Evolutionary conservation across 768 basidiomycete species (phyloP).

Genomic region (Trametes elegans): DNA sequence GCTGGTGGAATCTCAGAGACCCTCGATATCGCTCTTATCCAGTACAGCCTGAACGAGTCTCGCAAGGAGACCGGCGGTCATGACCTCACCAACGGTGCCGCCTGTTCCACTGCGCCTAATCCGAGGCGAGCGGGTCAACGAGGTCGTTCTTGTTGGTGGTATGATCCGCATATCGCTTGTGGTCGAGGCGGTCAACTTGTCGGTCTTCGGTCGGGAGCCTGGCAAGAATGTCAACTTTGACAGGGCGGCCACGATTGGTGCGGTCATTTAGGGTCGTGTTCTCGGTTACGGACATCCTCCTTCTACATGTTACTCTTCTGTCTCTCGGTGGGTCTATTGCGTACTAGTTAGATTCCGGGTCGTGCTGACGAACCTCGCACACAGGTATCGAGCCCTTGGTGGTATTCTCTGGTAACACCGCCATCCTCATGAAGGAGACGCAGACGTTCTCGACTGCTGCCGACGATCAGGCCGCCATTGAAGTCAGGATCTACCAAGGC

Average conservation of each 20-base stretch:
- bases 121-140: no score
- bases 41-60: no score
- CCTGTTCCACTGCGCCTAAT: no score
- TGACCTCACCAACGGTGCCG: no score
- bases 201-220: constrained; percentile 96
- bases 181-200: no score
- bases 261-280: constrained; percentile 97
- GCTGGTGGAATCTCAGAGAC: no score
- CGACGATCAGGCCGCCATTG: constrained; percentile 98
- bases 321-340: constrained; percentile 71
- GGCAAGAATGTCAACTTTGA: constrained; percentile 99
- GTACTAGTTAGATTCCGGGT: not conserved
- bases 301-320: constrained; percentile 93
- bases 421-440: constrained; percentile 99
- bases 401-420: constrained; percentile 99
- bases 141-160: no score
- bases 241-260: constrained; percentile 98
- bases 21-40: no score
- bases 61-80: no score
- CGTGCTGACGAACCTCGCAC: not conserved
- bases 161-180: no score
- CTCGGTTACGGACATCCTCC: constrained; percentile 93
- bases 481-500: constrained; percentile 99
- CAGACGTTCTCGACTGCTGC: constrained; percentile 99
- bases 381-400: constrained; percentile 87